Conservation (phyloP, 1,284 basidiomycete genomes). For the Porodaedalea pini region DNA sequence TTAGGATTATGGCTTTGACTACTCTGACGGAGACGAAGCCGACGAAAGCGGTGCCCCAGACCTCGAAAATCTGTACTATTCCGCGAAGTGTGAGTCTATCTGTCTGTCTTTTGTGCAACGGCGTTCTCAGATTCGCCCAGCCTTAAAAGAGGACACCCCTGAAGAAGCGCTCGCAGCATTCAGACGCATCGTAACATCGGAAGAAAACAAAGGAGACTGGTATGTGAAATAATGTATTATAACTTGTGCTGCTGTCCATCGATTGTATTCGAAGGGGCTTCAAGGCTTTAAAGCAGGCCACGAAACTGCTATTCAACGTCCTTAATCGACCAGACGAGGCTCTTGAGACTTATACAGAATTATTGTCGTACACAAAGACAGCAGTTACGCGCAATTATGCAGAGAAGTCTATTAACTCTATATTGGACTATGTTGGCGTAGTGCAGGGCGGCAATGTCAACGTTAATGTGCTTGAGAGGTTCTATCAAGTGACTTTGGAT, state of each 20-base stretch:
- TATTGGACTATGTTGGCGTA: slow-evolving; percentile 96
- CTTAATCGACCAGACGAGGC: slow-evolving; percentile 82
- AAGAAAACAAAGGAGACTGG: slow-evolving; percentile 93
- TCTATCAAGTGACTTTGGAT: slow-evolving; percentile 91
- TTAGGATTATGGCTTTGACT: slow-evolving; percentile 96
- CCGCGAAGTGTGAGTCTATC: slow-evolving; percentile 77
- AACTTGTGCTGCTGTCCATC: neutral
- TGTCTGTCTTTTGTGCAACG: neutral
- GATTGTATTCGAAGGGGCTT: slow-evolving; percentile 72
- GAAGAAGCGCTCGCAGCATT: slow-evolving; percentile 89
- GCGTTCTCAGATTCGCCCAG: slow-evolving; percentile 39
- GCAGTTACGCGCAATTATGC: slow-evolving; percentile 89
- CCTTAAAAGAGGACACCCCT: slow-evolving; percentile 88
- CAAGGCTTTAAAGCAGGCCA: slow-evolving; percentile 97
- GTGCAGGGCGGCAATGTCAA: slow-evolving; percentile 82
- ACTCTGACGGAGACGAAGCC: slow-evolving; percentile 86
- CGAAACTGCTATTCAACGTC: slow-evolving; percentile 86
- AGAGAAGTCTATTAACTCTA: slow-evolving; percentile 98
- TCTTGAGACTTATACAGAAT: slow-evolving; percentile 77
- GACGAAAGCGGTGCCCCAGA: slow-evolving; percentile 82
- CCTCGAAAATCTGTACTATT: slow-evolving; percentile 98
- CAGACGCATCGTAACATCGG: slow-evolving; percentile 80
- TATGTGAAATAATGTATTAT: slow-evolving; percentile 30
- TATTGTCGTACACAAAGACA: slow-evolving; percentile 90
- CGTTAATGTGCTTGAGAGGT: slow-evolving; percentile 86